Base-by-base conservation (phyloP, 1,284 basidiomycete species). In the Sphaerobolus stellatus region DNA sequence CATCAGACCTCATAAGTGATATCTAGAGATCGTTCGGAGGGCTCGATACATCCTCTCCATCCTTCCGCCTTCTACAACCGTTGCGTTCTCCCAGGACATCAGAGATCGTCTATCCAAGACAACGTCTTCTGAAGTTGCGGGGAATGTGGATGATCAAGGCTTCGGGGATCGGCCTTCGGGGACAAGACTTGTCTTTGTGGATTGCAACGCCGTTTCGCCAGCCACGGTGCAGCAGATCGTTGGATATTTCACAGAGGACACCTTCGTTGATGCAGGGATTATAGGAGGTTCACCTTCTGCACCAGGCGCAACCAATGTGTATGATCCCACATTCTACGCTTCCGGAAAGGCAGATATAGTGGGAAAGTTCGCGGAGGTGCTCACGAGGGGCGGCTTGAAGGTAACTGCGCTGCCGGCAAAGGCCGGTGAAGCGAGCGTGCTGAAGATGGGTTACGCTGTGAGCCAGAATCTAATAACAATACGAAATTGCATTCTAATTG, bases 391-490 rank as follows among this genome's bases (percentile, higher is more conserved):
- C 57, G 81, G 82, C 6, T 59, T 82, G 34, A 78, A 75, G 61
- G 68, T 80, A 11, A 74, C 71, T 8, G 60, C 71, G 2, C 62
- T 84, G 59, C 73, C 63, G 77, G 72, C 69, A 1, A 75, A 75
- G 1, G 67, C 83, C 18, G 80, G 84, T 5, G 80, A 79, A 59
- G 82, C 82, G 4, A 84, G 81, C 59, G 81, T 80, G 4, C 63
- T 84, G 57, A 84, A 84, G 66, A 83, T 84, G 82, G 79, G 80
- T 16, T 82, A 84, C 64, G 80, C 80, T 52, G 82, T 84, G 56
- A 66, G 77, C 67, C 3, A 1, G 31, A 31, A 11, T 43, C 13
- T 4, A 7, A 24, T 24, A 20, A 36, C 18, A 36, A 36, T 11
- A 11, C 18, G 33, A 18, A 36, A 18, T 36, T 36, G 11, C 13